Evolutionary conservation across 2,329 filamentous ascomycete species (phyloP), one percentile per base, ranked within the genome.

Genomic region (Fusarium sambucinum): DNA sequence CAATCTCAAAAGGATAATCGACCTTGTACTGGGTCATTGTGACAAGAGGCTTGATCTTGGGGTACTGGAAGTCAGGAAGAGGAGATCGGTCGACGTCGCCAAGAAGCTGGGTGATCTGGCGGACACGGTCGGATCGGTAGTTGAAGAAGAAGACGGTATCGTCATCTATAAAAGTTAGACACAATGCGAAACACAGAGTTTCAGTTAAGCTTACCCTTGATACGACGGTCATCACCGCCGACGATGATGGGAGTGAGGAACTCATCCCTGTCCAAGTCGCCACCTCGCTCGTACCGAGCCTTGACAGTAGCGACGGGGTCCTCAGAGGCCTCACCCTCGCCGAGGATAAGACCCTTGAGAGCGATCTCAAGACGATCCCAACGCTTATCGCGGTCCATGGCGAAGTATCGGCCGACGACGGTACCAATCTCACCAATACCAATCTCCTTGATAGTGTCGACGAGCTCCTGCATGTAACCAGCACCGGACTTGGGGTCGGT

Each of bases 121-220:
- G 92, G 54, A 95, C 95, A 80, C 96, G 94, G 80, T 99, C 96
- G 59, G 96, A 98, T 77, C 96, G 93, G 87, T 99, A 99, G 89
- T 99, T 99, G 92, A 99, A 99, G 89, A 98, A 98, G 88, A 98
- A 98, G 75, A 98, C 87, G 55, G 93, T 95, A 78, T 99, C 96
- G 72, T 92, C 87, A 77, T 98, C 94, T 94, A n/a, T 25, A 11
- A 17, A 16, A 2, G 46, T 70, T 54, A 70, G 60, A 33, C 14
- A 19, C 14, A 17, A 30, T 19, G 10, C n/a, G n/a, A 44, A 42
- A 19, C 25, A 23, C 3, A 33, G n/a, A 11, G 1, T 23, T 41
- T 41, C 38, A 71, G 17, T 7, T 16, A n/a, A 30, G 3, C 83
- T 73, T 81, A 92, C 91, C 92, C 85, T 97, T 89, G 78, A 99